Percentiles rank a stretch among this genome's conserved stretches.
phyloP scores from a whole-genome alignment of 2,329 filamentous ascomycete species.

The Mycosphaerelloides madeirae region DNA sequence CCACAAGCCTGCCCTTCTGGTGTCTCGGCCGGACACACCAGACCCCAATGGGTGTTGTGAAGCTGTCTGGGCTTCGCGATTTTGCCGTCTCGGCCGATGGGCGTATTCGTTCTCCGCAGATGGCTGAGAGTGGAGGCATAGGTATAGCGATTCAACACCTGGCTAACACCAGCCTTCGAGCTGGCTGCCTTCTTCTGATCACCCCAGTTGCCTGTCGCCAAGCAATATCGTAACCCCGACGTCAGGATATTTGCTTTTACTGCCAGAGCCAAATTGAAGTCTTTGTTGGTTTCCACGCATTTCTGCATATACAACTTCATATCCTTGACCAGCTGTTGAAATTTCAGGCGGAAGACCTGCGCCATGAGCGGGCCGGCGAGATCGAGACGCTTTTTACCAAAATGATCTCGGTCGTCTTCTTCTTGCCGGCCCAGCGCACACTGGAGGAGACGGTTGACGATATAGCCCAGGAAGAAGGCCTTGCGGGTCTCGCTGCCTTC shows the following conservation, averaged over 20 bases:
- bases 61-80: constrained; percentile 96
- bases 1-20: constrained; percentile 98
- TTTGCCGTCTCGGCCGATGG: constrained; percentile 95
- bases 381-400: constrained; percentile 97
- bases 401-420: constrained; percentile 96
- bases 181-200: constrained; percentile 98
- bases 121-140: constrained; percentile 96
- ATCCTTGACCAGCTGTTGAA: constrained; percentile 85
- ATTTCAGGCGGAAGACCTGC: constrained; percentile 91
- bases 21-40: constrained; percentile 95
- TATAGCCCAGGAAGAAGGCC: constrained; percentile 97
- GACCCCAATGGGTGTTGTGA: constrained; percentile 97
- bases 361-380: constrained; percentile 89
- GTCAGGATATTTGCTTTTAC: constrained; percentile 89
- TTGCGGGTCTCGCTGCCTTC: constrained; percentile 94
- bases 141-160: constrained; percentile 96
- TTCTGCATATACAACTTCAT: constrained; percentile 86
- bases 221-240: constrained; percentile 90
- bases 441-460: constrained; percentile 93
- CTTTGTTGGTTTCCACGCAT: constrained; percentile 80
- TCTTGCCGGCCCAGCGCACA: constrained; percentile 89
- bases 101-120: constrained; percentile 94
- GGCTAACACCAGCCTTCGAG: constrained; percentile 93
- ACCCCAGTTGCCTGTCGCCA: constrained; percentile 98
- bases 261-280: constrained; percentile 86